Conservation (phyloP, 208 protist genomes). For the Trypanosoma vivax region DNA sequence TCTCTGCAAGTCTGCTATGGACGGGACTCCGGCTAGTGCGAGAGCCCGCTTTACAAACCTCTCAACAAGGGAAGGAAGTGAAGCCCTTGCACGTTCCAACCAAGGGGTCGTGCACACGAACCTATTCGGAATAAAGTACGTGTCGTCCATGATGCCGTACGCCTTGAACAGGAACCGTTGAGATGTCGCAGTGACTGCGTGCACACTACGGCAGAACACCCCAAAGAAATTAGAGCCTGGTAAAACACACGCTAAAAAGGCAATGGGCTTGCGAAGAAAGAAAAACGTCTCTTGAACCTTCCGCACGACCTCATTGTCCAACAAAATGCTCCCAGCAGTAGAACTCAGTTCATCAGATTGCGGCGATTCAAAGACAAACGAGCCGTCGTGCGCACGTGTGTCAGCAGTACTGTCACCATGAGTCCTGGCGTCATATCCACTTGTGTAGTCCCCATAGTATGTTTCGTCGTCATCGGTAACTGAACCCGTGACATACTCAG, state of each 20-base stretch:
- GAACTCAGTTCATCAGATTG: conserved; percentile 68
- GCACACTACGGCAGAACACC: conserved; percentile 32
- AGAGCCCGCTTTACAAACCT: conserved; percentile 37
- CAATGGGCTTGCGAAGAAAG: conserved; percentile 54
- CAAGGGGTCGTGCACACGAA: conserved; percentile 52
- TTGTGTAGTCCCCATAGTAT: conserved; percentile 25
- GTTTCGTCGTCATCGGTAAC: conserved; percentile 7
- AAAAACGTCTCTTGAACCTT: conserved; percentile 21
- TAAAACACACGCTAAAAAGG: conserved; percentile 50
- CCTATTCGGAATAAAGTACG: conserved; percentile 22
- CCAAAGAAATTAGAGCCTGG: conserved; percentile 36
- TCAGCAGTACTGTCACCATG: conserved; percentile 15
- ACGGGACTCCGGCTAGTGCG: conserved; percentile 37
- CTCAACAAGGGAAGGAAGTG: conserved; percentile 60
- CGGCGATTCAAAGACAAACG: conserved; percentile 42
- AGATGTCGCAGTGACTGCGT: conserved; percentile 16
- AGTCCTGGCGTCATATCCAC: conserved; percentile 20
- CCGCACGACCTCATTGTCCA: conserved; percentile 45
- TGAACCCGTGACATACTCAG: conserved; percentile 8
- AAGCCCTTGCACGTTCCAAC: conserved; percentile 48
- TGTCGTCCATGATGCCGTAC: background rate
- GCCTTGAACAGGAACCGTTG: background rate
- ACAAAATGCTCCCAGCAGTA: conserved; percentile 75
- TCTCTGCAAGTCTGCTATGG: conserved; percentile 52
- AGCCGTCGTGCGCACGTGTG: conserved; percentile 35